Percentiles rank a stretch among this genome's conserved stretches.
phyloP scores from a whole-genome alignment of 768 basidiomycete species.

The Gelatoporia subvermispora region DNA sequence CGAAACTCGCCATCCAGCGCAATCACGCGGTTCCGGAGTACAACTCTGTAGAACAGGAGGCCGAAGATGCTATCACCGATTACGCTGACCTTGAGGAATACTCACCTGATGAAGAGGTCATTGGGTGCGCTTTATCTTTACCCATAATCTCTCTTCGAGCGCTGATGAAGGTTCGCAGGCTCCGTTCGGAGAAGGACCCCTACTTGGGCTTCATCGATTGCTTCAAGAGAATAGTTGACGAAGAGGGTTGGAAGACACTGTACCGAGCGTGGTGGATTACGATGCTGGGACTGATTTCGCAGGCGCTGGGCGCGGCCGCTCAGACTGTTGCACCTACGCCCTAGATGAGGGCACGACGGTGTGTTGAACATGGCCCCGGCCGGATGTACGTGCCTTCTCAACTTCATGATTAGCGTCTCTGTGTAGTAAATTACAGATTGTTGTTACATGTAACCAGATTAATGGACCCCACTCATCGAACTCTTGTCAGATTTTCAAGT shows the following conservation, averaged over 20 bases:
- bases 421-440: too few species aligned
- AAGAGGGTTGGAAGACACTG: conserved; percentile 70
- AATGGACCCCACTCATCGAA: too few species aligned
- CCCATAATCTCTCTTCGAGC: background rate
- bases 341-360: background rate
- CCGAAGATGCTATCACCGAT: conserved; percentile 59
- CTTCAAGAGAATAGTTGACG: conserved; percentile 67
- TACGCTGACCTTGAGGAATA: conserved; percentile 65
- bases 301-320: conserved; percentile 36
- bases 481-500: too few species aligned
- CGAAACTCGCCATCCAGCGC: conserved; percentile 76
- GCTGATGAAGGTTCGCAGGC: conserved; percentile 31
- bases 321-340: conserved; percentile 5
- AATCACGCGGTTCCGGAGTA: conserved; percentile 75
- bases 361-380: too few species aligned
- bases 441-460: too few species aligned
- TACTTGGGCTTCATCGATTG: conserved; percentile 74
- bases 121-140: conserved; percentile 49
- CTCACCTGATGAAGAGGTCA: conserved; percentile 70
- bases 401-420: too few species aligned
- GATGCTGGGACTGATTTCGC: conserved; percentile 54
- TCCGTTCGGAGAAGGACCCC: conserved; percentile 75
- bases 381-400: too few species aligned
- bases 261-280: conserved; percentile 89
- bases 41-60: conserved; percentile 71